Base-by-base conservation (phyloP, 2,329 filamentous ascomycete genomes). In the Cladorrhinum sp. region DNA sequence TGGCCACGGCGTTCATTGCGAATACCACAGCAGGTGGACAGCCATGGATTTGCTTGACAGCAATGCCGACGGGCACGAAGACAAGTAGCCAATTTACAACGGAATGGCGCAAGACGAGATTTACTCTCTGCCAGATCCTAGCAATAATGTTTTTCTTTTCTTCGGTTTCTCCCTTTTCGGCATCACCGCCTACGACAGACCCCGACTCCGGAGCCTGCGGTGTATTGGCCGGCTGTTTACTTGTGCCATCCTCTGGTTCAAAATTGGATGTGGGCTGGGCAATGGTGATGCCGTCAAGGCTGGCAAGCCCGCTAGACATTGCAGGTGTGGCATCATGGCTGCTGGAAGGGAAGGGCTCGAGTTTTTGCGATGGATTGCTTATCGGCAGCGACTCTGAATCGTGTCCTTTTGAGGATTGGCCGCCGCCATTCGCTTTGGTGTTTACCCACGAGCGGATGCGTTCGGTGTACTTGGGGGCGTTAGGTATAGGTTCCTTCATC, bases 41-140 rank as follows among this genome's bases (percentile, higher is more conserved):
- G 62, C 78, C 77, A 9, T 75, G 70, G 25, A 85, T 72, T 58
- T 81, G 77, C 59, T 88, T 79, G 59, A 86, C 80, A 61, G 81
- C 81, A 68, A 95, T 93, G 67, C 90, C 91, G 57, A 90, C 80
- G 7, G 90, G 91, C 27, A 93, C 90, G 70, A 92, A 92, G 58
- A 93, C 75, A 64, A 93, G 78, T 66, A 93, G 78, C 58, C 91
- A 69, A 72, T 95, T 93, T 77, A 93, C 78, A 84, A 88, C 92
- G 78, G 87, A 92, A 71, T 90, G 85, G 49, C 86, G 81, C 64
- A 93, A 68, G 69, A 86, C 85, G 71, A 77, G 81, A 80, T 79
- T 81, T 65, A 80, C 75, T 72, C 87, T 84, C 70, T 78, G 75
- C 64, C 77, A 75, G 56, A 76, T 75, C 63, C 75, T 71, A 61